Percentiles rank a stretch among this genome's conserved stretches.
These are phyloP conservation scores for Colletotrichum tropicale DNA, from an alignment of 2,329 filamentous ascomycete species.

Conservation along the genomic window DNA sequence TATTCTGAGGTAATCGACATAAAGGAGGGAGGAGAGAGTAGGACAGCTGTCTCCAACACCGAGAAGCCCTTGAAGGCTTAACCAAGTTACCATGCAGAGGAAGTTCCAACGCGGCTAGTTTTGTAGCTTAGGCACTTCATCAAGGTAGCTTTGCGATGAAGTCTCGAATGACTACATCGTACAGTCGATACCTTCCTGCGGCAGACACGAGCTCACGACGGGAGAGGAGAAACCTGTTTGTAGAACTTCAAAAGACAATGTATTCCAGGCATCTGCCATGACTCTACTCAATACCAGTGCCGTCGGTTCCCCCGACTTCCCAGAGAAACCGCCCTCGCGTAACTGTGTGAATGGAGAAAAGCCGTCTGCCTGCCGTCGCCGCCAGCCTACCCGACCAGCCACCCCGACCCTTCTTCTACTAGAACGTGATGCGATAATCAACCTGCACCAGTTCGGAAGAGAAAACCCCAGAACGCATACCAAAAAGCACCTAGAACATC, in stretches of 20 bases:
- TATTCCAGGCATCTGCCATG: neutral
- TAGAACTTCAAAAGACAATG: neutral
- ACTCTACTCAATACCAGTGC: neutral
- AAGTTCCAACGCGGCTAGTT: neutral
- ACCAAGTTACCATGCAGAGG: neutral
- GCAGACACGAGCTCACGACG: neutral
- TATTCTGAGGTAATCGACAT: no score
- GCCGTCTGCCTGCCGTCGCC: neutral
- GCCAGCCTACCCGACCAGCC: neutral
- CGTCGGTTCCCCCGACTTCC: neutral
- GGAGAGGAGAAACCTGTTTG: neutral
- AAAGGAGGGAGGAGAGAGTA: no score
- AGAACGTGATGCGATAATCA: neutral
- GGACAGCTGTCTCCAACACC: neutral
- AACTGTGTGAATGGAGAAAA: neutral
- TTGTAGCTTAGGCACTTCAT: neutral
- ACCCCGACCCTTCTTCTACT: neutral
- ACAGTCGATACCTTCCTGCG: neutral
- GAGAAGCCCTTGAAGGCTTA: fast-evolving
- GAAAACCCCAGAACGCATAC: neutral
- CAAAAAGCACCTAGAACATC: neutral
- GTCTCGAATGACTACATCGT: neutral
- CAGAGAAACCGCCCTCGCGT: neutral
- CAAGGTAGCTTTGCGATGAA: neutral
- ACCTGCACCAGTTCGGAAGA: neutral